Evolutionary conservation across 208 protist genomes (phyloP).

Genomic region (Novymonas esmeraldas): DNA sequence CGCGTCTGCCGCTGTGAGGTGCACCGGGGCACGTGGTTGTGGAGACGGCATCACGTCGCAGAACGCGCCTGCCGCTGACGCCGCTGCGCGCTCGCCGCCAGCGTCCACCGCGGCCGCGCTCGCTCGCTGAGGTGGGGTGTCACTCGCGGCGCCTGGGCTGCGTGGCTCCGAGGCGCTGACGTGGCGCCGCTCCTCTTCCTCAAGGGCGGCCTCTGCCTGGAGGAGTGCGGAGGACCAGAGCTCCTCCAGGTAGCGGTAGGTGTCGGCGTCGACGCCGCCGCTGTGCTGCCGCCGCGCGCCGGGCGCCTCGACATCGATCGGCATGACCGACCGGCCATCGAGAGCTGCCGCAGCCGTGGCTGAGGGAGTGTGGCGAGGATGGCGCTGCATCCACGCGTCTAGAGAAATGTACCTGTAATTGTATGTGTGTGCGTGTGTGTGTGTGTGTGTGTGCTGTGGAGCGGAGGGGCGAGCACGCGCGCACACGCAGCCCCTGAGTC

Average conservation of each 20-base stretch:
- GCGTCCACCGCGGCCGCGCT: no score
- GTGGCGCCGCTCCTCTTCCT: no score
- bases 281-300: background rate
- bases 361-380: background rate
- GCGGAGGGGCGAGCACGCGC: no score
- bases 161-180: no score
- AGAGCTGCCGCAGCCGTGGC: background rate
- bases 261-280: conserved; percentile 2
- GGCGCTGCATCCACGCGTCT: no score
- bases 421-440: background rate
- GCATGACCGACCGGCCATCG: conserved; percentile 1
- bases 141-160: no score
- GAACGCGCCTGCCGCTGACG: no score
- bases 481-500: no score
- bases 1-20: no score
- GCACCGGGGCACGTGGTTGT: conserved; percentile 1
- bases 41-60: background rate
- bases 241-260: conserved; percentile 21
- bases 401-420: background rate
- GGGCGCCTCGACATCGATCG: background rate
- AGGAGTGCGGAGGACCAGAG: conserved; percentile 19
- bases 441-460: background rate
- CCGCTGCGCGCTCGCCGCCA: no score
- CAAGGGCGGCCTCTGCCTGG: conserved; percentile 3
- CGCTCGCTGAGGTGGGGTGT: no score